A percentile compares a stretch with the other conserved stretches of the same genome.
phyloP scores from a whole-genome alignment of 306 rosid genomes.

The Castanospermum australe region DNA sequence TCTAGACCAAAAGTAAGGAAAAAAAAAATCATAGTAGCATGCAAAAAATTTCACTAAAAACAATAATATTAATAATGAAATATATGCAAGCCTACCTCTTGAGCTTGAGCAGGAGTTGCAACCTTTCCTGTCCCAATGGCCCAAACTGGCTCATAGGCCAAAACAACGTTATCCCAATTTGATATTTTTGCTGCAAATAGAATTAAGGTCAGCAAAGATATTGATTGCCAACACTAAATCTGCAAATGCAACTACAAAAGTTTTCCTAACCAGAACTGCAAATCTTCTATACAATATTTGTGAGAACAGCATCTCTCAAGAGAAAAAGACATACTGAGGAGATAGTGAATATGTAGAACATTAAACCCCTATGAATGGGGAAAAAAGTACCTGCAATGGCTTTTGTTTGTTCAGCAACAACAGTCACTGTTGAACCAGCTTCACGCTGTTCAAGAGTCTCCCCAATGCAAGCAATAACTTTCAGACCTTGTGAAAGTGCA shows the following conservation, averaged over 20 bases:
- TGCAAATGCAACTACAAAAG: neutral
- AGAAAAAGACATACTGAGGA: neutral
- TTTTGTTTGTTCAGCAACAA: constrained; percentile 86
- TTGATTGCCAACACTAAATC: neutral
- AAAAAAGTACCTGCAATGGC: constrained; percentile 67
- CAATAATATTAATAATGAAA: neutral
- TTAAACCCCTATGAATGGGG: neutral
- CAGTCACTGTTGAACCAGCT: constrained; percentile 59
- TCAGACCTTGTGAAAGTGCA: constrained; percentile 76
- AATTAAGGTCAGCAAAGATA: constrained; percentile 3
- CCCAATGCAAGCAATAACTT: constrained; percentile 89
- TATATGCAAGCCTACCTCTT: constrained; percentile 56
- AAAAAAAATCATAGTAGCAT: neutral
- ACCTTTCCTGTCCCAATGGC: constrained; percentile 95
- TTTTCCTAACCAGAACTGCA: neutral
- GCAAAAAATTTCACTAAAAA: neutral
- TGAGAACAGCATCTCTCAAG: neutral
- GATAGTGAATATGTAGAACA: neutral
- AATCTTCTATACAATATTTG: neutral
- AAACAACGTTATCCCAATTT: constrained; percentile 67
- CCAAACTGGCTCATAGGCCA: constrained; percentile 95
- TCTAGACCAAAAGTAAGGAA: too few species aligned
- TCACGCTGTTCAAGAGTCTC: constrained; percentile 92
- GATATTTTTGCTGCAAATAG: constrained; percentile 41
- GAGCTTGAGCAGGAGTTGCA: constrained; percentile 90